Evolutionary conservation across 108 stramenopile species (phyloP), one percentile per base, ranked within the genome.

Genomic region (Discostella pseudostelligera): DNA sequence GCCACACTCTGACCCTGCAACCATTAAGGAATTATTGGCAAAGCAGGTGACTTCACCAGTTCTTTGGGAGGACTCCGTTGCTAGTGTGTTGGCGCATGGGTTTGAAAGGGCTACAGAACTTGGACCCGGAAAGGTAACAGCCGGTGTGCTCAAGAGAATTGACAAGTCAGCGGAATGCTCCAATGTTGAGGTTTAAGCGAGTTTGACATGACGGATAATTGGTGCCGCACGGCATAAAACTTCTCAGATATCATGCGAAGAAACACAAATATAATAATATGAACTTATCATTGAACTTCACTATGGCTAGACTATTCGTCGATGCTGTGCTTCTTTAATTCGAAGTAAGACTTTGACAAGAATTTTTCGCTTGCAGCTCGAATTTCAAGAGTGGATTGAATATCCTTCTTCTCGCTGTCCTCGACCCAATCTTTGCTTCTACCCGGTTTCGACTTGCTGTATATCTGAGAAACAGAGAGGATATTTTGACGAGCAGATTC

Each of bases 41-140:
- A 95, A 94, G 51, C 96, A 98, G 77, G 97, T 98, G 21, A 97
- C 97, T 7, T 85, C 86, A 25, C 98, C 98, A 22, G 98, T 98
- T 4, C 87, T 90, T 48, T 98, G 94, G 87, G 98, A 98, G 71
- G 87, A 92, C 49, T 89, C 92, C 17, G 87, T 97, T 82, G 88
- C 85, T 8, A 82, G 84, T 60, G 77, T 98, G 64, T 69, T 98
- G 47, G 56, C 60, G 20, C 84, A 85, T 22, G 96, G 82, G 48
- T 97, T 96, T 63, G 93, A 92, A 62, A 67, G 73, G 48, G 97
- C 95, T 4, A 83, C 72, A 43, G 95, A 96, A 65, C 73, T 90
- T 25, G 92, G 95, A 63, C 94, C 94, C 11, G 94, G 94, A 46
- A 96, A 97, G 89, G 98, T 98, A 14, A 92, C 90, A 13, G 84